Base-by-base conservation (phyloP, 768 basidiomycete genomes). In the Leccinum incarnatum region DNA sequence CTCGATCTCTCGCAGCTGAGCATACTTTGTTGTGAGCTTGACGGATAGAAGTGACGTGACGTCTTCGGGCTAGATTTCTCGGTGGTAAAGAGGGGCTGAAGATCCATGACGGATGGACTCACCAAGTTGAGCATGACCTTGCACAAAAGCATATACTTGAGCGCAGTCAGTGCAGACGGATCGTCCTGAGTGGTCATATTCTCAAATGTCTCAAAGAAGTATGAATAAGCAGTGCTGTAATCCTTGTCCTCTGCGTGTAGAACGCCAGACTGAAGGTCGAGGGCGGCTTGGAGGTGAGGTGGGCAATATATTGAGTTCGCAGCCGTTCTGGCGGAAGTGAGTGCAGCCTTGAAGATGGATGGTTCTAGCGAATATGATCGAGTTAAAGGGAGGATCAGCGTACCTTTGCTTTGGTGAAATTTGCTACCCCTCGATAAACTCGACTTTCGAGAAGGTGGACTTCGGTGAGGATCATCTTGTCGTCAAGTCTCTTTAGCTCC, bases 91-190 rank as follows among this genome's bases (percentile, higher is more conserved):
- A 46, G 15, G 10, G 15, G 17, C 15, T 32, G 5, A 12, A 11
- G 50, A 34, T 45, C 4, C 21, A 21, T 17, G n/a, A 27, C 5
- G 29, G 42, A 54, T 21, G 27, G 49, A 79, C 87, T 62, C 59
- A 96, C 95, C 69, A 96, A 73, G 68, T 94, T 94, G 62, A 98
- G 79, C 96, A 99, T 99, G 70, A 99, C 88, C 72, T 99, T 98
- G 75, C 97, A 99, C 48, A 98, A 74, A 15, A 98, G 80, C 96
- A 98, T 97, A 74, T 99, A 98, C 75, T 99, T 98, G 63, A 99
- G 78, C 5, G 94, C 94, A 2, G 82, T 84, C 19, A 97, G 78
- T 1, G 94, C 93, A 37, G 74, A 67, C 1, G 85, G 82, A 62
- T 93, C 88, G 19, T 89, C 94, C 57, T 93, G 89, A 2, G 85